Evolutionary conservation across 805 yeast genomes (phyloP), one percentile per base, ranked within the genome.

Genomic region (Peterozyma toletana): DNA sequence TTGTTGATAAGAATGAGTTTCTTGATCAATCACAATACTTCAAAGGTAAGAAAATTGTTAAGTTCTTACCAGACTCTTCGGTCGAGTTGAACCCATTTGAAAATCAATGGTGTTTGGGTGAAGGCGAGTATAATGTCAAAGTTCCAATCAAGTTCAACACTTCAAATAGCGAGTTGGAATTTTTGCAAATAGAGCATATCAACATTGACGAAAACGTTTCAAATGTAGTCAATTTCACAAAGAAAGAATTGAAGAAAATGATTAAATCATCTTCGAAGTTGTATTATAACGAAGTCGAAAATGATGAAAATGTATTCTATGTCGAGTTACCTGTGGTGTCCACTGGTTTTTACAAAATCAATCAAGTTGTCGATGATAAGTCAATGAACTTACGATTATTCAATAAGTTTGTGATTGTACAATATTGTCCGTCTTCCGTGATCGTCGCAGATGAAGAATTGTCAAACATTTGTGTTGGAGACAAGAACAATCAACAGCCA

Each of bases 31-130:
- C 76, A 17, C 57, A 76, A 2, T 95, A 89, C 59, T 84, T 90
- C 59, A 83, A 78, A 54, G 99, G 99, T 37, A 80, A 79, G 37
- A 86, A 86, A 55, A 85, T 90, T 1, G 83, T 93, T 48, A 85
- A 90, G 55, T 85, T 86, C 48, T 67, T 93, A 33, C 98, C 99
- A 0, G 97, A 91, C 62, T 84, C 95, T 37, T 83, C 95, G 0
- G 96, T 95, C 4, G 69, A 72, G 54, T 64, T 93, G 53, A 88
- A 90, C 50, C 96, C 96, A 2, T 75, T 78, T 52, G 76, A 71
- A 40, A 78, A 75, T 29, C 69, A 77, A 4, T 75, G 73, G 48
- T 93, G 99, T 64, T 51, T 84, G 37, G 74, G 75, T 14, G 50
- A 57, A 11, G 43, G 45, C 9, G 55, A 48, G 54, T 58, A 40